Percentiles rank a stretch among this genome's conserved stretches.
Evolutionary conservation across 2,329 filamentous ascomycete species (phyloP).

Genomic region (Aspergillus spinulosporus): DNA sequence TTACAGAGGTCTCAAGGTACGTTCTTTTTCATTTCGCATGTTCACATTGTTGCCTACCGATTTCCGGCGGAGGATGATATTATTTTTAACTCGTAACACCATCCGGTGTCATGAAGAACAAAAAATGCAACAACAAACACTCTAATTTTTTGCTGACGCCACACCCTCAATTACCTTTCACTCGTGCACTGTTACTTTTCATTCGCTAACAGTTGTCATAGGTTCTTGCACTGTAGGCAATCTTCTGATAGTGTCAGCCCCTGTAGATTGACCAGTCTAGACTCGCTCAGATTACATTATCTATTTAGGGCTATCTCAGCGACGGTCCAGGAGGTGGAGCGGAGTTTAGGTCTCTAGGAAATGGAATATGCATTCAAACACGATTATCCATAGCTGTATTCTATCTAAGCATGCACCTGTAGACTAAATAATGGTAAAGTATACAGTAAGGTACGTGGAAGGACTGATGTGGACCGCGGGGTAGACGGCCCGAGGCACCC

Average conservation of each 20-base stretch:
- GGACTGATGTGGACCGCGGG: conserved; percentile 3
- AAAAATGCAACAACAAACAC: conserved; percentile 64
- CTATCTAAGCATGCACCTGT: not conserved
- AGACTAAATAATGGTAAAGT: not conserved
- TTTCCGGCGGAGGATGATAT: conserved; percentile 58
- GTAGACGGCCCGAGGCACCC: conserved; percentile 21
- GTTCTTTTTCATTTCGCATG: conserved; percentile 15
- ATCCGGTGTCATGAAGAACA: conserved; percentile 54
- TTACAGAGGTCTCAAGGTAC: conserved; percentile 26
- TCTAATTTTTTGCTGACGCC: conserved; percentile 72
- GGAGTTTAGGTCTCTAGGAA: no score
- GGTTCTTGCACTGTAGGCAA: not conserved
- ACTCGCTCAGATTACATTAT: not conserved
- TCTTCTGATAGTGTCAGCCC: not conserved
- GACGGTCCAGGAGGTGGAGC: no score
- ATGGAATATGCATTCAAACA: no score
- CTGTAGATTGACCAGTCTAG: not conserved
- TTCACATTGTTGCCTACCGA: conserved; percentile 1
- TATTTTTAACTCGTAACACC: conserved; percentile 64
- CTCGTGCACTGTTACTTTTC: conserved; percentile 1
- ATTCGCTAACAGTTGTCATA: conserved; percentile 17
- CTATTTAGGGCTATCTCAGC: not conserved
- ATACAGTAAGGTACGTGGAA: no score
- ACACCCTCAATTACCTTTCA: conserved; percentile 7
- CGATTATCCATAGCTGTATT: no score